A percentile compares a stretch with the other conserved stretches of the same genome.
Conservation (phyloP, 2,329 filamentous ascomycete genomes). For the Fusarium lateritium region DNA sequence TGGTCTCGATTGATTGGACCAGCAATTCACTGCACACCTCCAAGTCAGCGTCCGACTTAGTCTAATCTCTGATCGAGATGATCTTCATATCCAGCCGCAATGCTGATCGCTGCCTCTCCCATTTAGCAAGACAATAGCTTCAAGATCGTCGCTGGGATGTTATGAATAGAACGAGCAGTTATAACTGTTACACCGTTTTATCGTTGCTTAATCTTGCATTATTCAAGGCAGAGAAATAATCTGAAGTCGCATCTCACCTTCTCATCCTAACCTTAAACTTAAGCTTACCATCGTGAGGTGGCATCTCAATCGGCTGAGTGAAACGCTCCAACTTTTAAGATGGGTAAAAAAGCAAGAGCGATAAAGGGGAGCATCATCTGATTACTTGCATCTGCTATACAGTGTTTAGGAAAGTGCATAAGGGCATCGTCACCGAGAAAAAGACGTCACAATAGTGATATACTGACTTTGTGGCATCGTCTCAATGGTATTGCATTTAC, state of each 20-base stretch:
- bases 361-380: background rate
- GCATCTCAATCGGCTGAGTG: background rate
- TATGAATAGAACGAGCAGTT: background rate
- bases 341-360: background rate
- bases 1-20: background rate
- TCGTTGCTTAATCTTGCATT: background rate
- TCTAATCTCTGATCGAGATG: background rate
- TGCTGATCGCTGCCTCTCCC: slow-evolving; percentile 4
- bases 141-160: background rate
- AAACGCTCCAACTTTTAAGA: background rate
- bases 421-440: background rate
- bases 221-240: background rate
- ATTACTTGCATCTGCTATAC: too few species aligned
- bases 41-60: background rate
- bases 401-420: rapidly evolving
- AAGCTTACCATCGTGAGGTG: slow-evolving; percentile 14
- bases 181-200: background rate
- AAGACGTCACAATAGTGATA: background rate
- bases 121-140: background rate
- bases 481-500: background rate
- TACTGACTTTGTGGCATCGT: background rate
- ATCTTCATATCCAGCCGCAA: background rate
- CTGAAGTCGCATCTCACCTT: background rate
- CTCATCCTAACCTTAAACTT: slow-evolving; percentile 24
- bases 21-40: background rate